Percentiles rank a stretch among this genome's conserved stretches.
phyloP scores from a whole-genome alignment of 352 stramenopile genomes.

The Phytopythium helicoides region DNA sequence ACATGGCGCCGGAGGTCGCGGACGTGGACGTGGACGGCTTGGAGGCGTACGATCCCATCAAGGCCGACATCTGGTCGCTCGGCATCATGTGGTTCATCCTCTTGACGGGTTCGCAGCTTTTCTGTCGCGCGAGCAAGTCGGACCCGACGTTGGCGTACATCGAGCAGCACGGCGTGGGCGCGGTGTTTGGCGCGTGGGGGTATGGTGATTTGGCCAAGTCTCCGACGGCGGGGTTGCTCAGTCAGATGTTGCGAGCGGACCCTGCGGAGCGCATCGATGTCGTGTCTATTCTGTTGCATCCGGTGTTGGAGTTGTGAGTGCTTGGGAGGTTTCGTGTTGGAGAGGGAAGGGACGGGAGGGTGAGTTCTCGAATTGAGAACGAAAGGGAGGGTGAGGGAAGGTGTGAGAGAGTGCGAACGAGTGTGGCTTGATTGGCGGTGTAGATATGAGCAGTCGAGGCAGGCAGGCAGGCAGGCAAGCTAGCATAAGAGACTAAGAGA shows the following conservation, averaged over 20 bases:
- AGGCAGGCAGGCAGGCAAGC: no score
- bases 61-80: slow-evolving; percentile 66
- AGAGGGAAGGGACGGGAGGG: no score
- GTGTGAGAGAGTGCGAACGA: no score
- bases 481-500: no score
- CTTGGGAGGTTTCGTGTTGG: no score
- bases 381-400: no score
- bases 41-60: slow-evolving; percentile 32
- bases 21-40: slow-evolving; percentile 37
- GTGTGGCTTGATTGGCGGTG: no score
- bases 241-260: slow-evolving; percentile 33
- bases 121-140: not conserved
- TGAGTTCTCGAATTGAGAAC: no score
- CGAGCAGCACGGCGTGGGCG: not conserved
- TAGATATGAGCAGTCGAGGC: no score
- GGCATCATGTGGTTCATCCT: slow-evolving; percentile 69
- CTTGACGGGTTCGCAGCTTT: slow-evolving; percentile 41
- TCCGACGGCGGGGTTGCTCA: slow-evolving; percentile 14
- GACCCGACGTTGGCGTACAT: not conserved
- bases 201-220: slow-evolving; percentile 7
- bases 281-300: not conserved
- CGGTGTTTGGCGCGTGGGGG: not conserved
- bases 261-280: slow-evolving; percentile 2
- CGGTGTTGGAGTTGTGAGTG: not conserved
- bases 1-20: slow-evolving; percentile 66